phyloP scores from a whole-genome alignment of 1,139 yeast genomes.

The Suhomyces bokatorum region DNA sequence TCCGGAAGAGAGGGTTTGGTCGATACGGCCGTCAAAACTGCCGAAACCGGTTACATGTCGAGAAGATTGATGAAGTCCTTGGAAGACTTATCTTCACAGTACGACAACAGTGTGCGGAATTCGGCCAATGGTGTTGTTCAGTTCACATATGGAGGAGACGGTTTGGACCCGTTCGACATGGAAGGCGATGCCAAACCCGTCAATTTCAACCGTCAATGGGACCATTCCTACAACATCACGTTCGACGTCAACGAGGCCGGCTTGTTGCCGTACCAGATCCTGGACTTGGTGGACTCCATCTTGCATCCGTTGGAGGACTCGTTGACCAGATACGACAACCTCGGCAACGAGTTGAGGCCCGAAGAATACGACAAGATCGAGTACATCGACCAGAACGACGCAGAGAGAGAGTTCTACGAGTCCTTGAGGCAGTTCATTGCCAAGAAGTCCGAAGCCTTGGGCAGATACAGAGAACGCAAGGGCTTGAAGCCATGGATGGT shows the following conservation, averaged over 20 bases:
- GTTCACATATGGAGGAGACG: slow-evolving; percentile 98
- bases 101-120: slow-evolving; percentile 92
- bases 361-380: slow-evolving; percentile 49
- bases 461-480: slow-evolving; percentile 56
- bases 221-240: slow-evolving; percentile 78
- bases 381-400: slow-evolving; percentile 78
- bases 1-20: slow-evolving; percentile 99
- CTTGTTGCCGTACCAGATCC: slow-evolving; percentile 70
- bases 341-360: slow-evolving; percentile 55
- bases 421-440: slow-evolving; percentile 66
- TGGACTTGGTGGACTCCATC: slow-evolving; percentile 53
- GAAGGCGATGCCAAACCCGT: slow-evolving; percentile 99
- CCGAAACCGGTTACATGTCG: slow-evolving; percentile 99
- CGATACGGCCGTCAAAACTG: slow-evolving; percentile 98
- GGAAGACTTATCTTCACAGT: slow-evolving; percentile 92
- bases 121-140: slow-evolving; percentile 96
- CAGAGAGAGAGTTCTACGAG: slow-evolving; percentile 78
- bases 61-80: slow-evolving; percentile 97
- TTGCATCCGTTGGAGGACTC: slow-evolving; percentile 61
- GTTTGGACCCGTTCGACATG: slow-evolving; percentile 97
- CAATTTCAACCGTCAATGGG: slow-evolving; percentile 92
- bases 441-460: slow-evolving; percentile 58
- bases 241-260: slow-evolving; percentile 55
- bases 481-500: slow-evolving; percentile 37
- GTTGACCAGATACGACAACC: slow-evolving; percentile 68